Evolutionary conservation across 108 stramenopile species (phyloP).

Genomic region (Epithemia pelagica): DNA sequence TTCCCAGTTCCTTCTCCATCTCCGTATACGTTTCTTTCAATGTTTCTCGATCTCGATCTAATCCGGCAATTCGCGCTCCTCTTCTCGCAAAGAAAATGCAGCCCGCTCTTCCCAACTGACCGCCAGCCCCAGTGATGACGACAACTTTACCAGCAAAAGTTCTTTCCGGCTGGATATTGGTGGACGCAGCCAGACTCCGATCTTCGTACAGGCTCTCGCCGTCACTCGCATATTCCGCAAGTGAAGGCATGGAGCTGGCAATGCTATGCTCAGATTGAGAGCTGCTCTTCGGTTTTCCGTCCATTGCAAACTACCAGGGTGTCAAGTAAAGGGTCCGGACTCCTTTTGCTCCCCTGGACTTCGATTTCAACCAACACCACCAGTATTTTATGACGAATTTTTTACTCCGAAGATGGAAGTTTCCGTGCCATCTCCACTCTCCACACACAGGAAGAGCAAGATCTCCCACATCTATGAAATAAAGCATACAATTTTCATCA

Average conservation of each 20-base stretch:
- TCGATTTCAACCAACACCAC: too few species aligned
- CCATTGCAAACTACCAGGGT: too few species aligned
- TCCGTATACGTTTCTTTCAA: slow-evolving; percentile 49
- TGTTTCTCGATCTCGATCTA: slow-evolving; percentile 53
- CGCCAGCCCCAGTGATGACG: slow-evolving; percentile 84
- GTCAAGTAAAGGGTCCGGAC: too few species aligned
- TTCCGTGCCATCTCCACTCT: too few species aligned
- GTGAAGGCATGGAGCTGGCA: not conserved
- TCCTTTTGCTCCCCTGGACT: too few species aligned
- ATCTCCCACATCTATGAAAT: too few species aligned
- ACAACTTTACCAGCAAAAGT: slow-evolving; percentile 43
- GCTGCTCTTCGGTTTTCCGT: not conserved
- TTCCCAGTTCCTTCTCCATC: slow-evolving; percentile 2
- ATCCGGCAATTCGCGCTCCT: slow-evolving; percentile 75
- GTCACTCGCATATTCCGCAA: not conserved
- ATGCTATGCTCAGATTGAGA: not conserved
- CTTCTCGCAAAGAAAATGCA: slow-evolving; percentile 66
- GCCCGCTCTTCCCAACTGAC: slow-evolving; percentile 80
- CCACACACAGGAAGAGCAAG: too few species aligned
- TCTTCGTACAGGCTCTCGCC: slow-evolving; percentile 18
- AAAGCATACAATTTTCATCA: too few species aligned
- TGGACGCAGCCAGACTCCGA: not conserved
- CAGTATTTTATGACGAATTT: too few species aligned
- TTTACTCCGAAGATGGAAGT: too few species aligned
- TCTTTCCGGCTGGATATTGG: slow-evolving; percentile 17